Evolutionary conservation across 345 rosid species (phyloP).

Genomic region (Eucalyptus curtisii): DNA sequence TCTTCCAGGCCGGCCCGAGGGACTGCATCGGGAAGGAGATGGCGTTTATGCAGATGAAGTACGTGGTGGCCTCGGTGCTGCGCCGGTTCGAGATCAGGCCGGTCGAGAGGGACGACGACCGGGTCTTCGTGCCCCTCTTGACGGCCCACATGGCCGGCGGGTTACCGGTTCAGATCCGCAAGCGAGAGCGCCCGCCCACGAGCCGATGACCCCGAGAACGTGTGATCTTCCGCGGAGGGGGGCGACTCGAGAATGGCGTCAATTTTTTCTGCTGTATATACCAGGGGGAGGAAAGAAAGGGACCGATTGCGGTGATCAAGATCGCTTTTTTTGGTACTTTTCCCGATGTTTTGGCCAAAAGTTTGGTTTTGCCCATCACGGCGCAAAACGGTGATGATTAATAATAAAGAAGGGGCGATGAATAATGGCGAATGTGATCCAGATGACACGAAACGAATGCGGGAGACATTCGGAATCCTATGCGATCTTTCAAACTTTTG

Average conservation of each 20-base stretch:
- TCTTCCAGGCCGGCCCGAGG: slow-evolving; percentile 41
- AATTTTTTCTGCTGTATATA: neutral
- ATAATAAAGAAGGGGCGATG: neutral
- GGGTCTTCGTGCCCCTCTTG: slow-evolving; percentile 26
- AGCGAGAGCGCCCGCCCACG: slow-evolving; percentile 25
- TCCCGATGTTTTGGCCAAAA: neutral
- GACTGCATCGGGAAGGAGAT: slow-evolving; percentile 37
- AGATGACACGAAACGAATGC: neutral
- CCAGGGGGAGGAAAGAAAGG: neutral
- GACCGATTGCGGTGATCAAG: neutral
- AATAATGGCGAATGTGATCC: neutral
- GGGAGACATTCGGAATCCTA: neutral
- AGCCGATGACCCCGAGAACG: neutral
- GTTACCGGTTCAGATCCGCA: slow-evolving; percentile 22
- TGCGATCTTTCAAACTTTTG: neutral
- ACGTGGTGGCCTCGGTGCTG: slow-evolving; percentile 27
- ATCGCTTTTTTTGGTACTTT: neutral
- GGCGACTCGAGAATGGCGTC: neutral
- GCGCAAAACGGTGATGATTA: neutral
- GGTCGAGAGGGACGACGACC: neutral
- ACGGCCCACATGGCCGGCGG: slow-evolving; percentile 48
- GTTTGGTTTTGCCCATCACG: neutral
- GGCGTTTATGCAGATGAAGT: slow-evolving; percentile 35
- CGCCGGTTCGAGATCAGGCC: slow-evolving; percentile 8
- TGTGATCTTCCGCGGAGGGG: neutral